Base-by-base conservation (phyloP, 805 yeast genomes). In the Wickerhamomyces hampshirensis region DNA sequence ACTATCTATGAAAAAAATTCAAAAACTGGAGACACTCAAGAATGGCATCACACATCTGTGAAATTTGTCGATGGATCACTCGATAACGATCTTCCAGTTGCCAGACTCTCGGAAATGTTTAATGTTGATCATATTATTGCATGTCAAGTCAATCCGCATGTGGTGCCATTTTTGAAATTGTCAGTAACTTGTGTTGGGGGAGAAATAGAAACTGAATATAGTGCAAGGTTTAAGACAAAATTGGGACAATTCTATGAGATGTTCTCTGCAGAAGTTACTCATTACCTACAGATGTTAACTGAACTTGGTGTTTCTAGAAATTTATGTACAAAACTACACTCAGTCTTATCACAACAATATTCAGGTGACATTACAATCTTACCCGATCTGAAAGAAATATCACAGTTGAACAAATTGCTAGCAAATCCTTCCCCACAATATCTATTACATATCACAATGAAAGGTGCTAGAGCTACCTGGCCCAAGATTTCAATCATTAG, bases 81-180 rank as follows among this genome's bases (percentile, higher is more conserved):
- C 6, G 94, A 91, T 53, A 85, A 86, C 44, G 99, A 93, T 58
- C 63, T 93, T 35, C 99, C 99, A 4, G 81, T 88, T 18, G 72
- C 94, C 2, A 72, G 97, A 47, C 66, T 93, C 16, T 82, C 94
- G 15, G 98, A 93, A 56, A 88, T 93, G 96, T 93, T 93, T 59
- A 91, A 93, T 53, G 96, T 93, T 21, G 95, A 93, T 56, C 96
- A 93, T 58, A 89, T 93, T 43, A 88, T 93, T 48, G 98, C 97
- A 0, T 91, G 95, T 31, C 99, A 93, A 58, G 98, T 93, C 1
- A 93, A 93, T 54, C 95, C 97, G 0, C 98, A 93, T 56, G 95
- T 93, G 12, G 85, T 84, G 3, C 98, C 98, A 0, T 72, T 91
- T 34, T 66, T 93, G 48, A 79, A 78, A 46, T 42, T 79, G 35